Evolutionary conservation across 2,329 filamentous ascomycete species (phyloP).

Genomic region (Ophiostoma sp.): DNA sequence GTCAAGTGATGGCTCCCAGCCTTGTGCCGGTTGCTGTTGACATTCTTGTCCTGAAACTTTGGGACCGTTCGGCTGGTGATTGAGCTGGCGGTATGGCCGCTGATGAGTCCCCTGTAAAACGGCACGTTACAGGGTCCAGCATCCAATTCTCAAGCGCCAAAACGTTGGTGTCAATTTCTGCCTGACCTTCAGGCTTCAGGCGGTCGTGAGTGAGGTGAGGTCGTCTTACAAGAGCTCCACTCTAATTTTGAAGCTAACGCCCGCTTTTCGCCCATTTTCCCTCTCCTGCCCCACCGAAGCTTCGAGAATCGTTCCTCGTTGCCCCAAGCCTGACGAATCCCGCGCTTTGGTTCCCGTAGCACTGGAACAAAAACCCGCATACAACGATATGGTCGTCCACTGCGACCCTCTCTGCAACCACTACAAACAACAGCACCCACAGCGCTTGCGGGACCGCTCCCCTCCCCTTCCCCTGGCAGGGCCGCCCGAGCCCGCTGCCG

Average conservation of each 20-base stretch:
- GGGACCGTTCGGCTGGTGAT: background rate
- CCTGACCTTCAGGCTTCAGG: background rate
- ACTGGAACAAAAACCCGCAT: conserved; percentile 27
- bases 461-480: conserved; percentile 19
- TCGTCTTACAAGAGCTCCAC: conserved; percentile 3
- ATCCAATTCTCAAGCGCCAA: background rate
- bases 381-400: conserved; percentile 23
- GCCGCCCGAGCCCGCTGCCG: conserved; percentile 26
- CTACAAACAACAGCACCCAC: background rate
- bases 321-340: background rate
- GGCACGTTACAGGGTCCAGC: background rate
- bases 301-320: conserved; percentile 43
- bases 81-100: background rate
- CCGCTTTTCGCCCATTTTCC: background rate
- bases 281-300: conserved; percentile 42
- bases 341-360: background rate
- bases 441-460: conserved; percentile 24
- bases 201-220: no score
- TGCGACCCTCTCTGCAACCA: background rate
- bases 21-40: background rate
- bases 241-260: background rate
- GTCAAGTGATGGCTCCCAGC: background rate
- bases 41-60: background rate
- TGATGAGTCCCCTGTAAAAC: background rate
- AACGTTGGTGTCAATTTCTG: background rate